Conservation (phyloP, 2,329 filamentous ascomycete species). For the Thielaviopsis punctulata region DNA sequence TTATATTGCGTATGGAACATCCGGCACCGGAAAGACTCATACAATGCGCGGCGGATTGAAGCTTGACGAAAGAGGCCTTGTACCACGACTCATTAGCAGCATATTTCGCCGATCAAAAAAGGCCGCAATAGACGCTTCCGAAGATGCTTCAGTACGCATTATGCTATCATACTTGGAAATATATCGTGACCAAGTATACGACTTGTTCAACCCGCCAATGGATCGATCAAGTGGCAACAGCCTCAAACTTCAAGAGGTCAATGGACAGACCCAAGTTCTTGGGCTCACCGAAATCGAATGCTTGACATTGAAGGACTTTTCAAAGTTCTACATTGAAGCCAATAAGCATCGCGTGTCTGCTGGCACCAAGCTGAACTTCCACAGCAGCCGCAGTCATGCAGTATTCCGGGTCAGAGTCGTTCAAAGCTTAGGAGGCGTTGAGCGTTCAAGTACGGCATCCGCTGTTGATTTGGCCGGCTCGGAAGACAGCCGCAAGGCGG, state of each 20-base stretch:
- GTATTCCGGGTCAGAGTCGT: conserved; percentile 81
- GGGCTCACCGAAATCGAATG: conserved; percentile 72
- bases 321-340: conserved; percentile 74
- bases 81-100: conserved; percentile 66
- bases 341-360: conserved; percentile 83
- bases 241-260: conserved; percentile 67
- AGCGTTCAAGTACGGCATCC: conserved; percentile 66
- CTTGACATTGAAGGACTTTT: conserved; percentile 75
- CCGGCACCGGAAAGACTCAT: conserved; percentile 86
- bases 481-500: conserved; percentile 85
- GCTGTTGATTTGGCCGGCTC: conserved; percentile 92
- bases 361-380: conserved; percentile 79
- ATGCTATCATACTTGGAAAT: conserved; percentile 88
- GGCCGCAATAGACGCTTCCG: conserved; percentile 60
- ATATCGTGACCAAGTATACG: conserved; percentile 90
- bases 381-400: conserved; percentile 78
- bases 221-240: conserved; percentile 71
- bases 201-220: conserved; percentile 74
- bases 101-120: conserved; percentile 78
- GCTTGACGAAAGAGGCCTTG: conserved; percentile 71
- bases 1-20: conserved; percentile 84
- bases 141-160: conserved; percentile 53
- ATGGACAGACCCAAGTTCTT: conserved; percentile 73
- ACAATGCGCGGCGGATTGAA: conserved; percentile 88
- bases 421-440: conserved; percentile 51